Base-by-base conservation (phyloP, 2,329 filamentous ascomycete species). In the Karstenula rhodostoma region DNA sequence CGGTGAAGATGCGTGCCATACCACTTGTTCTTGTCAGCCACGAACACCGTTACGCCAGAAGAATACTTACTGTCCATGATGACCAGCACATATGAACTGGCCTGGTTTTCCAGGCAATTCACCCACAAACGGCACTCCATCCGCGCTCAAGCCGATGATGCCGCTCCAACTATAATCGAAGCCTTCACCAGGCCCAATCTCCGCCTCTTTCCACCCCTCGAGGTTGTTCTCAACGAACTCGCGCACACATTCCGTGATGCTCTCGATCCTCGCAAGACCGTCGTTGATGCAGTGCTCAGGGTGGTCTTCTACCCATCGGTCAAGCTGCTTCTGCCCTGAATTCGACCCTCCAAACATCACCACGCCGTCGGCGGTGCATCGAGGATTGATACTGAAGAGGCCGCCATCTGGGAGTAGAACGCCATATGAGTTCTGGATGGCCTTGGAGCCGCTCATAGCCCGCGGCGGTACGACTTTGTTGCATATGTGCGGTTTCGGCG, bases 281-380 rank as follows among this genome's bases (percentile, higher is more conserved):
- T 77, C 74, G 19, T 77, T 69, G 9, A 69, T 67, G 56, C 70
- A 71, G 17, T 65, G 57, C n/a, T 71, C 71, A 0, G 74, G 71
- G 57, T 76, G 67, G 32, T 60, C 40, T 23, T 69, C 68, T 10
- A 75, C 60, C 71, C 71, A 77, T 7, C 66, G 59, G 46, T 74
- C 70, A 17, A 77, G 65, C 48, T 68, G 59, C 33, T 66, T 63
- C 49, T 77, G 74, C 2, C 75, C 73, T 29, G 72, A 69, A 44
- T 75, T 76, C 1, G 66, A 71, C 5, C 74, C 74, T 2, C 74
- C 73, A 42, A 77, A 73, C 68, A 77, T 66, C 8, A 76, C 59
- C 22, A 71, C 66, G 10, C 73, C 74, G 47, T 77, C 73, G 3
- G 69, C 57, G 8, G 64, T 65, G 22, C 64, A 71, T 13, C 75